Percentiles rank a stretch among this genome's conserved stretches.
Conservation (phyloP, 106 monocot genomes). For the Acorus gramineus region DNA sequence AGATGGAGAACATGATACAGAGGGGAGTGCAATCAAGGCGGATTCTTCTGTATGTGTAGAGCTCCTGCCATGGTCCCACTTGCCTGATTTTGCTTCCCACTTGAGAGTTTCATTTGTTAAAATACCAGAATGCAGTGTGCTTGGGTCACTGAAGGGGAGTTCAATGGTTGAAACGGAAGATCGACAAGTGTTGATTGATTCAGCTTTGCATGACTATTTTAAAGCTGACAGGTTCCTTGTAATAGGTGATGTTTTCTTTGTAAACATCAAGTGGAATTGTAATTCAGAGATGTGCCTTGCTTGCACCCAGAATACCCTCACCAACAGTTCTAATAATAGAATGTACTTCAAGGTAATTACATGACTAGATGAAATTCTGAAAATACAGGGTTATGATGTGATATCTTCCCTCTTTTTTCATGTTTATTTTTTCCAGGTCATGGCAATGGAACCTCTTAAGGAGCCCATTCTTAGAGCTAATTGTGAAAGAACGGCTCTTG, state of each 20-base stretch:
- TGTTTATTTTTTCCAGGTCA: slow-evolving; percentile 39
- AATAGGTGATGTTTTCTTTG: slow-evolving; percentile 71
- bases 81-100: slow-evolving; percentile 83
- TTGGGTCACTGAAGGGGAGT: slow-evolving; percentile 47
- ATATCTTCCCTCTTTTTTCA: no score
- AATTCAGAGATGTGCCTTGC: slow-evolving; percentile 52
- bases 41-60: slow-evolving; percentile 28
- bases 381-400: no score
- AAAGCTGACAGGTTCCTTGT: slow-evolving; percentile 65
- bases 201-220: slow-evolving; percentile 67
- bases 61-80: slow-evolving; percentile 43
- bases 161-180: slow-evolving; percentile 54
- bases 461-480: slow-evolving; percentile 60
- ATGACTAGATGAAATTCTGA: no score
- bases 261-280: slow-evolving; percentile 69
- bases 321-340: slow-evolving; percentile 20
- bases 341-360: slow-evolving; percentile 82
- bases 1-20: slow-evolving; percentile 7
- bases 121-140: slow-evolving; percentile 65
- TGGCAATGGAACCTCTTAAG: slow-evolving; percentile 62
- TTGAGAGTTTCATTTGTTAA: slow-evolving; percentile 78
- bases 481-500: slow-evolving; percentile 62
- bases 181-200: slow-evolving; percentile 73
- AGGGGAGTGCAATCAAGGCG: slow-evolving; percentile 3
- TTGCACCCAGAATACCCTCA: slow-evolving; percentile 32